These are phyloP conservation scores for Xeromyces bisporus DNA, from an alignment of 495 filamentous ascomycete genomes.

Conservation along the genomic window DNA sequence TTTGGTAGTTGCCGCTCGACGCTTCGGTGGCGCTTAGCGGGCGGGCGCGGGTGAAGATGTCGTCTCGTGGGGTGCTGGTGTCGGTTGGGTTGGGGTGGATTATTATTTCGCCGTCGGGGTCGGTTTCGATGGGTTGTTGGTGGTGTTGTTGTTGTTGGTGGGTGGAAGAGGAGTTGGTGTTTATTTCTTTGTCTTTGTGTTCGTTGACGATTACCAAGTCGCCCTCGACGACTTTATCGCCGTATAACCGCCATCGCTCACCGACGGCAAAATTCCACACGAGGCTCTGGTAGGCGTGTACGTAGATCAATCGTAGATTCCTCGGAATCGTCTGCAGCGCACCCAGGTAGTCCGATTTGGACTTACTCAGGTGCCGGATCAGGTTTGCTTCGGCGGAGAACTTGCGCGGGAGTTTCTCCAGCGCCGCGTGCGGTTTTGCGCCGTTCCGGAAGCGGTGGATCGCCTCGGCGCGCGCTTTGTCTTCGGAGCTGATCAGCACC, in stretches of 20 bases:
- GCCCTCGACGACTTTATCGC: conserved; percentile 56
- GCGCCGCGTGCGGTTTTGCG: conserved; percentile 35
- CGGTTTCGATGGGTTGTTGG: conserved; percentile 29
- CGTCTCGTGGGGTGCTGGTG: conserved; percentile 34
- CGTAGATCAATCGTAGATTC: conserved; percentile 77
- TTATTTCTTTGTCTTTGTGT: conserved; percentile 25
- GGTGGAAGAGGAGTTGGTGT: conserved; percentile 4
- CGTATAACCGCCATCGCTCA: conserved; percentile 60
- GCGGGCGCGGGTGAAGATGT: conserved; percentile 57
- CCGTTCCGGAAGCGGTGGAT: conserved; percentile 52
- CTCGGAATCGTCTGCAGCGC: conserved; percentile 61
- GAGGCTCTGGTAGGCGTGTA: conserved; percentile 86
- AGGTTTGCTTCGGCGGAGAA: conserved; percentile 65
- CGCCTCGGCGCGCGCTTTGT: conserved; percentile 56
- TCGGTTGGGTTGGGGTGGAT: conserved; percentile 41
- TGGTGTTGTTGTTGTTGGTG: too few relatives aligned
- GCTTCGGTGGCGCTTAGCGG: conserved; percentile 59
- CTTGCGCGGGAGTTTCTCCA: conserved; percentile 55
- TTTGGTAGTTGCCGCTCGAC: conserved; percentile 57
- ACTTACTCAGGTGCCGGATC: conserved; percentile 50
- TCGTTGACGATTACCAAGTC: conserved; percentile 64
- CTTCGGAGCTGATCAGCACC: conserved; percentile 44
- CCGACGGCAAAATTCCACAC: conserved; percentile 81
- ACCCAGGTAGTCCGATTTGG: conserved; percentile 50
- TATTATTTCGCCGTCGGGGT: conserved; percentile 54